Base-by-base conservation (phyloP, 495 filamentous ascomycete species). In the Jackrogersella minutella region DNA sequence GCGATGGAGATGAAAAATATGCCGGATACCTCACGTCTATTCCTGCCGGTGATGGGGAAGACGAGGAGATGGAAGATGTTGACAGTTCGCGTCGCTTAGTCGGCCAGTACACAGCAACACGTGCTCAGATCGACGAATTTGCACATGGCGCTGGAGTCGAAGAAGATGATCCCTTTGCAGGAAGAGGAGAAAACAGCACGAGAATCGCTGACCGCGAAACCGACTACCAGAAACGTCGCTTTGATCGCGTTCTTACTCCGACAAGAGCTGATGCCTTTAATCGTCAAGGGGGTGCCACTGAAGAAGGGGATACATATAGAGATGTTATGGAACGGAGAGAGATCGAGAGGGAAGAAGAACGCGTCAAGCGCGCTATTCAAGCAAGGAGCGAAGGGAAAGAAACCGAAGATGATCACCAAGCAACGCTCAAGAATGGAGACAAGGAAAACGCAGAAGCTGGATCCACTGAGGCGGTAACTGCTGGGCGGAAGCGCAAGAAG, bases 221-320 rank as follows among this genome's bases (percentile, higher is more conserved):
- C 57, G 94, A 97, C 73, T 99, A 99, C 73, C 96, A 99, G 78
- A 97, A 97, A 80, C 92, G 93, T 56, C 87, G 92, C 50, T 93
- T 94, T 73, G 86, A 95, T 71, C 92, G 95, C 44, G 90, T 88
- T 52, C 81, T 97, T 60, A 93, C 92, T 13, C 94, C 94, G 7
- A 94, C 91, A 7, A 86, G 93, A 75, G 93, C 90, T 56, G 93
- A 97, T 77, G 89, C 93, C 26, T 97, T 96, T 71, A 91, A 92
- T 73, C 75, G 85, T 47, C 85, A 92, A 69, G 87, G 85, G 26
- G 89, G 87, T 52, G 85, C 83, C 14, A 80, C 88, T 34, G 85
- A 84, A 60, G 82, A 86, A 58, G 84, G 82, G 3, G 77, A 81
- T 47, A 96, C 88, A 63, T 98, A 98, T 71, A 86, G 90, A 69